Conservation (phyloP, 2,329 filamentous ascomycete species). For the Chlorencoelia australis region DNA sequence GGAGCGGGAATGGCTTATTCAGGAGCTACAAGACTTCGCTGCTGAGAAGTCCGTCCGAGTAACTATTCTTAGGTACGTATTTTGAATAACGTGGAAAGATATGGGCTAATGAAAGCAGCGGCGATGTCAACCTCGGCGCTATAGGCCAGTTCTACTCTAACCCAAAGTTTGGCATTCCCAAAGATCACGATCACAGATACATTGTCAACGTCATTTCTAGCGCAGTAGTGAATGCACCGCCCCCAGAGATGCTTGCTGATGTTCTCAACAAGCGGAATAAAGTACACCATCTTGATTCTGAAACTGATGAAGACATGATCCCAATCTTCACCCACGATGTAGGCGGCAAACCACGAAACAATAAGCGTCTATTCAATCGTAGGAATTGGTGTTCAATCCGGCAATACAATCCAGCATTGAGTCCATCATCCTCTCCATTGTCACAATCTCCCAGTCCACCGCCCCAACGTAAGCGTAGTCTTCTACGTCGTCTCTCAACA, state of each 20-base stretch:
- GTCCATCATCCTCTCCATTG: conserved; percentile 57
- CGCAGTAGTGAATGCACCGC: conserved; percentile 86
- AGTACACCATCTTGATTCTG: conserved; percentile 56
- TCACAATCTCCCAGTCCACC: conserved; percentile 31
- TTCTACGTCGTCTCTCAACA: conserved; percentile 25
- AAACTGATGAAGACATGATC: conserved; percentile 94
- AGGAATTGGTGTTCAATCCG: conserved; percentile 95
- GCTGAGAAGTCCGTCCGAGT: conserved; percentile 86
- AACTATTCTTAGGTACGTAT: conserved; percentile 64
- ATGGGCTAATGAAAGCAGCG: conserved; percentile 42
- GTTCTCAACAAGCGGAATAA: conserved; percentile 91
- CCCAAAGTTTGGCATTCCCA: conserved; percentile 66
- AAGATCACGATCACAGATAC: conserved; percentile 88
- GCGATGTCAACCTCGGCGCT: conserved; percentile 87
- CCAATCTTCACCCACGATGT: conserved; percentile 85
- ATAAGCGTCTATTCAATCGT: conserved; percentile 77
- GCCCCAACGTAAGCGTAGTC: conserved; percentile 18
- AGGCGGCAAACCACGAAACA: conserved; percentile 81
- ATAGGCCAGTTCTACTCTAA: conserved; percentile 94
- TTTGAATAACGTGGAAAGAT: neutral
- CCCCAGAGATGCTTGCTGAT: conserved; percentile 79
- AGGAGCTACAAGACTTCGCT: conserved; percentile 86
- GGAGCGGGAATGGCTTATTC: conserved; percentile 77
- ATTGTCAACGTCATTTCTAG: conserved; percentile 95
- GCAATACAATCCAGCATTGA: conserved; percentile 68